Conservation (phyloP, 352 stramenopile species). For the Globisporangium cederbergense region DNA sequence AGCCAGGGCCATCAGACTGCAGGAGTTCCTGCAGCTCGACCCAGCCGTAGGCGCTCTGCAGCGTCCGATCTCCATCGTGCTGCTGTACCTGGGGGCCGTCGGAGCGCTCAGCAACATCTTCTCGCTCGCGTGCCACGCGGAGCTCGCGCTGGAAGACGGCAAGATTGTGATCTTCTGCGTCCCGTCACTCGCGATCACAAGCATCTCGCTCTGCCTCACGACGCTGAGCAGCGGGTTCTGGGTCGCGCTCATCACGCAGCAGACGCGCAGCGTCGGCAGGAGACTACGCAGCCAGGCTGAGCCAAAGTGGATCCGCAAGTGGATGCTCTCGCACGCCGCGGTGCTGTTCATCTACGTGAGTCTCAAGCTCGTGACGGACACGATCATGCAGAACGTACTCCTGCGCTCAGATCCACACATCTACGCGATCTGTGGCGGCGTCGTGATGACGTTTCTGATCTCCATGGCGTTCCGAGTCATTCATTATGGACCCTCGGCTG, state of each 20-base stretch:
- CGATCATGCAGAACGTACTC: constrained; percentile 24
- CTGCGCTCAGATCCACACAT: constrained; percentile 34
- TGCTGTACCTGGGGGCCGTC: constrained; percentile 37
- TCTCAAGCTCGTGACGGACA: constrained; percentile 26
- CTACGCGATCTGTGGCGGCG: constrained; percentile 33
- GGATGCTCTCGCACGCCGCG: constrained; percentile 16
- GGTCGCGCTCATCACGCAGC: constrained; percentile 32
- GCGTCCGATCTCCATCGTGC: constrained; percentile 27
- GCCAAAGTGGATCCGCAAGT: constrained; percentile 25
- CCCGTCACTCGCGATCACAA: constrained; percentile 29
- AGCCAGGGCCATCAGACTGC: neutral
- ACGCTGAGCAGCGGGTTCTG: constrained; percentile 38
- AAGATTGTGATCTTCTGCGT: constrained; percentile 34
- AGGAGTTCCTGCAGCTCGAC: constrained; percentile 7
- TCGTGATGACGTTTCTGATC: constrained; percentile 27
- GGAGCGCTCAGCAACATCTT: constrained; percentile 45
- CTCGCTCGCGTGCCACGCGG: constrained; percentile 29
- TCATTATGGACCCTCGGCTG: constrained; percentile 5
- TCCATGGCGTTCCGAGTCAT: constrained; percentile 24
- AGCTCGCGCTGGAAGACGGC: constrained; percentile 23
- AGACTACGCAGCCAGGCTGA: constrained; percentile 24
- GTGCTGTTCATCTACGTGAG: constrained; percentile 27
- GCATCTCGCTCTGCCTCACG: constrained; percentile 30
- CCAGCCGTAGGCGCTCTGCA: constrained; percentile 26
- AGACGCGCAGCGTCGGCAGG: constrained; percentile 25